A percentile compares a stretch with the other conserved stretches of the same genome.
phyloP scores from a whole-genome alignment of 805 yeast genomes.

The Hanseniaspora vineae region DNA sequence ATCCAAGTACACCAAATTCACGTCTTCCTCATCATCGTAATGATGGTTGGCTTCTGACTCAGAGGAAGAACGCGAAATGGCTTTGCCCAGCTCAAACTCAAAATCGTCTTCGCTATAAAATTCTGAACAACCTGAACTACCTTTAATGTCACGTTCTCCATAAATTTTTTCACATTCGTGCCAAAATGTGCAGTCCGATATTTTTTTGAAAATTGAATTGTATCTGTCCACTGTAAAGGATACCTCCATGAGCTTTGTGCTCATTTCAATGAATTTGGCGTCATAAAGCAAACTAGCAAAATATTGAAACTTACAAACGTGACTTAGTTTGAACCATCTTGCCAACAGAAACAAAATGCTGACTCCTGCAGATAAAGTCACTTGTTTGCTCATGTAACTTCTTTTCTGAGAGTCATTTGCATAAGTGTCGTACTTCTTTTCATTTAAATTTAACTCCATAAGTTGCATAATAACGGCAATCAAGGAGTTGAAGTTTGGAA shows the following conservation, averaged over 20 bases:
- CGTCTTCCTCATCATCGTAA: neutral
- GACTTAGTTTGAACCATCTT: constrained; percentile 71
- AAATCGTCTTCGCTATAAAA: neutral
- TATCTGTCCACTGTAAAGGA: constrained; percentile 20
- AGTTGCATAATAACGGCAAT: constrained; percentile 52
- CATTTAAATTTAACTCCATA: constrained; percentile 37
- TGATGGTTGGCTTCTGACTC: neutral
- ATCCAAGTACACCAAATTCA: constrained; percentile 7
- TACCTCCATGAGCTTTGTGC: constrained; percentile 15
- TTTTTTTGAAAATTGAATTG: constrained; percentile 18
- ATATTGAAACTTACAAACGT: constrained; percentile 68
- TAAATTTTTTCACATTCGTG: constrained; percentile 9
- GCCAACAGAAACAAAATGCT: constrained; percentile 40
- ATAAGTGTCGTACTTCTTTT: constrained; percentile 8
- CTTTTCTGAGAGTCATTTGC: constrained; percentile 7
- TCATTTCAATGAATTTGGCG: constrained; percentile 34
- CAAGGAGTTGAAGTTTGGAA: constrained; percentile 50
- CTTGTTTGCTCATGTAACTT: constrained; percentile 42
- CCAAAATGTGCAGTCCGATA: constrained; percentile 17
- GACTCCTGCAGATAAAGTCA: constrained; percentile 44
- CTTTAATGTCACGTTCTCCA: neutral
- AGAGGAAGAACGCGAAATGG: constrained; percentile 10
- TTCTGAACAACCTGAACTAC: neutral
- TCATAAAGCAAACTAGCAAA: constrained; percentile 63
- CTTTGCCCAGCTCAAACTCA: constrained; percentile 1